Base-by-base conservation (phyloP, 768 basidiomycete genomes). In the Dentipellis fragilis region DNA sequence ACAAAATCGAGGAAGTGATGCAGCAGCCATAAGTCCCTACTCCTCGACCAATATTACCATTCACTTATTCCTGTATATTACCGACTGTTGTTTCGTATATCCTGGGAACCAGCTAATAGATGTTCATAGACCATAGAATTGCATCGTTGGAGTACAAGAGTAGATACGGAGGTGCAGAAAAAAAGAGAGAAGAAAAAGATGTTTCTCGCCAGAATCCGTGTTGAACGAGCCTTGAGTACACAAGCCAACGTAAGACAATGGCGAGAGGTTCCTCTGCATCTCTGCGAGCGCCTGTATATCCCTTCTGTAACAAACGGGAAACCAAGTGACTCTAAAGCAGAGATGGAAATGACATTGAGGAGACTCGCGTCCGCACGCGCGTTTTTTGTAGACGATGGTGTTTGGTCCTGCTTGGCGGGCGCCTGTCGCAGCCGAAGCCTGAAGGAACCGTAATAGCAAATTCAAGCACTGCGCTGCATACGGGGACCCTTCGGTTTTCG, bases 321-420 rank as follows among this genome's bases (percentile, higher is more conserved):
- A 51, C 46, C 63, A 64, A 64, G 63, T 64, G 63, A 64, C 63
- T 64, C 63, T 64, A 64, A 58, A 23, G 63, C 63, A 46, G 60
- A 36, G 63, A 64, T 59, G 57, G 38, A 50, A 45, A 53, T 40
- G 56, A 56, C 50, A 60, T 54, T 52, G 52, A 11, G 17, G 14
- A 22, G n/a, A 40, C 10, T 14, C 5, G 12, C 47, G 22, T 37
- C 39, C 29, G 1, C 1, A 21, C 6, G 52, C 7, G 7, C 45
- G 34, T 10, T 14, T 14, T 49, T 22, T 45, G 48, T 49, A 34
- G 10, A 23, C 37, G 21, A 10, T 7, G 40, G 49, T 62, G 22
- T 63, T 63, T 63, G 62, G 36, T 21, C 9, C 10, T 61, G 60
- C 35, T 58, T 59, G 54, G 54, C 29, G 10, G 19, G 34, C 51